A percentile compares a stretch with the other conserved stretches of the same genome.
phyloP scores from a whole-genome alignment of 805 yeast genomes.

The Kodamaea neixiangensis region DNA sequence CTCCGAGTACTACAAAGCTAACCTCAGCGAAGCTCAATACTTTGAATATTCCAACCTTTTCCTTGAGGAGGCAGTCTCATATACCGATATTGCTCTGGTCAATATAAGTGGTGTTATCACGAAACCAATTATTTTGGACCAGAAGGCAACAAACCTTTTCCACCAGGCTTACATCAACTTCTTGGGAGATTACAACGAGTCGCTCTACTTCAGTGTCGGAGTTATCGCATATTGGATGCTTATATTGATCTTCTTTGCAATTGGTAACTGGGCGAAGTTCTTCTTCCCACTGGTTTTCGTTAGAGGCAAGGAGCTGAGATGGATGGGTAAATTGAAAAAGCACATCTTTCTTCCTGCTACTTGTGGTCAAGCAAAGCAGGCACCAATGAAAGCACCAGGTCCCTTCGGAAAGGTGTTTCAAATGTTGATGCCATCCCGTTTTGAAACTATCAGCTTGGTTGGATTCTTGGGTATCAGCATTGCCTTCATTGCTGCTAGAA shows the following conservation, averaged over 20 bases:
- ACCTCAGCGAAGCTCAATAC: constrained; percentile 20
- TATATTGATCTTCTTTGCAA: constrained; percentile 35
- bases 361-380: constrained; percentile 18
- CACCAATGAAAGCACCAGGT: constrained; percentile 17
- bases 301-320: not conserved
- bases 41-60: constrained; percentile 12
- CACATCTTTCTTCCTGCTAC: constrained; percentile 24
- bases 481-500: constrained; percentile 31
- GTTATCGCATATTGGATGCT: constrained; percentile 41
- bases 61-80: constrained; percentile 16
- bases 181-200: constrained; percentile 24
- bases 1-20: constrained; percentile 9
- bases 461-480: constrained; percentile 15
- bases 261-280: constrained; percentile 24
- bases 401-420: constrained; percentile 14
- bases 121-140: constrained; percentile 28
- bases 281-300: constrained; percentile 22
- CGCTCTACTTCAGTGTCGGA: constrained; percentile 30
- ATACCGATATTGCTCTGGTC: constrained; percentile 23
- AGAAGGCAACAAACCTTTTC: constrained; percentile 13
- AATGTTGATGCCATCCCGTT: constrained; percentile 19
- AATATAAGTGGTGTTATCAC: constrained; percentile 16
- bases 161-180: constrained; percentile 17
- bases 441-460: constrained; percentile 10
- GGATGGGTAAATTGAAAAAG: constrained; percentile 10